Conservation (phyloP, 495 filamentous ascomycete species). For the Jackrogersella multiformis region DNA sequence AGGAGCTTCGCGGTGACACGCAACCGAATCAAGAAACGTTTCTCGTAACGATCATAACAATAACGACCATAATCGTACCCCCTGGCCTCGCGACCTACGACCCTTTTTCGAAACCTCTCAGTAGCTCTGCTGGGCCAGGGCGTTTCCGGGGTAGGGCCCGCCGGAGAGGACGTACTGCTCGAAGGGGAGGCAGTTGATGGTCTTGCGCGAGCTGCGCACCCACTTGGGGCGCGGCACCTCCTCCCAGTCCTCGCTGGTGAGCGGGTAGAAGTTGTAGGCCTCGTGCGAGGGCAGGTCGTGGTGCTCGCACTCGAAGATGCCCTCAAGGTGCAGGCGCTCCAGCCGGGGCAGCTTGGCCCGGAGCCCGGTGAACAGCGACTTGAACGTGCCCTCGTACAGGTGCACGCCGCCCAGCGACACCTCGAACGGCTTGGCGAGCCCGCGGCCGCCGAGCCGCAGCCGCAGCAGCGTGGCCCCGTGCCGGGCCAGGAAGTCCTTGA, state of each 20-base stretch:
- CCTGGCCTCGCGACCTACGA: no score
- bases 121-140: conserved; percentile 27
- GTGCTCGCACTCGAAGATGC: conserved; percentile 56
- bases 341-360: conserved; percentile 49
- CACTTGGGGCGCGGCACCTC: conserved; percentile 38
- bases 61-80: neutral
- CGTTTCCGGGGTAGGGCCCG: conserved; percentile 49
- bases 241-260: conserved; percentile 55
- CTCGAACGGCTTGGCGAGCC: conserved; percentile 53
- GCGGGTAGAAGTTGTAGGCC: conserved; percentile 55
- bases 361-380: conserved; percentile 52
- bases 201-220: conserved; percentile 46
- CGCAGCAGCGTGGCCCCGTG: conserved; percentile 54
- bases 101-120: neutral
- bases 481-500: conserved; percentile 53
- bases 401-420: conserved; percentile 55
- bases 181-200: conserved; percentile 53
- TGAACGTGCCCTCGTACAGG: conserved; percentile 55
- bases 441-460: conserved; percentile 56
- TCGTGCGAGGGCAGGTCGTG: conserved; percentile 50
- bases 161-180: conserved; percentile 55
- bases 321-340: conserved; percentile 55
- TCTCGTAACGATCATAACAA: conserved; percentile 26
- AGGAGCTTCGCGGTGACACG: conserved; percentile 36
- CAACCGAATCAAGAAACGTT: conserved; percentile 31